Percentiles rank a stretch among this genome's conserved stretches.
Evolutionary conservation across 306 rosid genomes (phyloP).

Genomic region (Cucurbita moschata): DNA sequence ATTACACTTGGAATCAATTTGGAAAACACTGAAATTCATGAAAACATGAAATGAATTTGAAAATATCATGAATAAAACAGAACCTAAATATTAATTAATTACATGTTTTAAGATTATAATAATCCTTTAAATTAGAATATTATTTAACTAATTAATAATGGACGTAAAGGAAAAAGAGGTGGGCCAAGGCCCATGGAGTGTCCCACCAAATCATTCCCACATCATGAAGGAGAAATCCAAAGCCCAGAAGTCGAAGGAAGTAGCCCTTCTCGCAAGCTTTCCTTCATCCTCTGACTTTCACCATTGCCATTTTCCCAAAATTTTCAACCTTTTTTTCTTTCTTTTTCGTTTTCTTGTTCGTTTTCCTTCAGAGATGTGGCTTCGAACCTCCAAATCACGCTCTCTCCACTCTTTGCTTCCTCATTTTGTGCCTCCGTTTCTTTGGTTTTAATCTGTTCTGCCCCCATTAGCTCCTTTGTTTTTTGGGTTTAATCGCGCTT

Average conservation of each 20-base stretch:
- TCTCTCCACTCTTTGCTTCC: conserved; percentile 18
- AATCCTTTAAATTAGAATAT: no score
- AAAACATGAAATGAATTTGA: no score
- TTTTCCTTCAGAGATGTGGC: conserved; percentile 1
- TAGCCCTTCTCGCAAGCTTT: conserved; percentile 28
- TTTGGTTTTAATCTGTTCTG: conserved; percentile 10
- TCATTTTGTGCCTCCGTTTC: conserved; percentile 19
- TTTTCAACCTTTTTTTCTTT: not conserved
- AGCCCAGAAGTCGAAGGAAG: conserved; percentile 17
- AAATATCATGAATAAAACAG: not conserved
- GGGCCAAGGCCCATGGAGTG: conserved; percentile 41
- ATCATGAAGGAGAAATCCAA: conserved; percentile 18
- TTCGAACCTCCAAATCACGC: conserved; percentile 24
- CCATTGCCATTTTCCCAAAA: not conserved
- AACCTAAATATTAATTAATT: no score
- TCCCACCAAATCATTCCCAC: conserved; percentile 47
- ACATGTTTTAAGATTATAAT: no score
- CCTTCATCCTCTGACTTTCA: conserved; percentile 3
- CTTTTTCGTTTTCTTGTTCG: not conserved
- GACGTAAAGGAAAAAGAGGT: not conserved
- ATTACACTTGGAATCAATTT: no score
- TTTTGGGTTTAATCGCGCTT: conserved; percentile 2
- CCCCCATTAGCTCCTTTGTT: not conserved
- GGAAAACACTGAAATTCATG: no score
- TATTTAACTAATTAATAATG: not conserved